Evolutionary conservation across 495 filamentous ascomycete species (phyloP), one percentile per base, ranked within the genome.

Genomic region (Penicillium mononematosum): DNA sequence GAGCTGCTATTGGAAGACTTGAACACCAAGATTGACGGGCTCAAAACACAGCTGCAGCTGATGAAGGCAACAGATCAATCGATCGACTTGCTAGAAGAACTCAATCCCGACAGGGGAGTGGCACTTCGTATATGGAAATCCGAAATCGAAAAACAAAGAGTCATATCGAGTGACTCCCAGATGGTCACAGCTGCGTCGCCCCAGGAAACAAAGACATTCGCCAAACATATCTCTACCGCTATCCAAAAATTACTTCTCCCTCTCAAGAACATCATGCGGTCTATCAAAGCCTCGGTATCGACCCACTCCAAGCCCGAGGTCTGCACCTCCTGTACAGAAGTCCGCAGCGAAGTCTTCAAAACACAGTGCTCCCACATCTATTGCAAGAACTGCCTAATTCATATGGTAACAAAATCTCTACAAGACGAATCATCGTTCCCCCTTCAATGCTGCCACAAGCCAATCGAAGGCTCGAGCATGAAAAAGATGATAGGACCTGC

Each of bases 341-440:
- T 22, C 12, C 4, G 8, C 44, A 46, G 24, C 2, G 19, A 38
- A 25, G 2, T 36, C 11, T 22, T 50, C 9, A 19, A 39, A 24
- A 24, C 31, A 22, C 11, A 36, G 19, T 50, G 48, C 32, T 39
- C 32, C 19, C 48, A 50, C 20, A 9, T 39, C 6, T 50, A 50
- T n/a, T 50, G 48, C 19, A 50, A n/a, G 12, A 3, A 8, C 1
- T 39, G 48, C 12, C 9, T 50, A 20, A 39, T 16, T 12, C 6
- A 3, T 19, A 25, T 39, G 19, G 27, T 38, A 11, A 46, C 24
- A 10, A 50, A 16, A 1, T 38, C 31, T 14, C 22, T 50, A 17
- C 5, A 25, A n/a, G 70, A 71, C 34, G 70, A 72, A 44, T 64
- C 71, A 8, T 57, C 73, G 3, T 76, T 70, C 36, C 75, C 76